Percentiles rank a stretch among this genome's conserved stretches.
Evolutionary conservation across 176 grass and related monocot genomes (phyloP).

Genomic region (Zoysia pacifica): DNA sequence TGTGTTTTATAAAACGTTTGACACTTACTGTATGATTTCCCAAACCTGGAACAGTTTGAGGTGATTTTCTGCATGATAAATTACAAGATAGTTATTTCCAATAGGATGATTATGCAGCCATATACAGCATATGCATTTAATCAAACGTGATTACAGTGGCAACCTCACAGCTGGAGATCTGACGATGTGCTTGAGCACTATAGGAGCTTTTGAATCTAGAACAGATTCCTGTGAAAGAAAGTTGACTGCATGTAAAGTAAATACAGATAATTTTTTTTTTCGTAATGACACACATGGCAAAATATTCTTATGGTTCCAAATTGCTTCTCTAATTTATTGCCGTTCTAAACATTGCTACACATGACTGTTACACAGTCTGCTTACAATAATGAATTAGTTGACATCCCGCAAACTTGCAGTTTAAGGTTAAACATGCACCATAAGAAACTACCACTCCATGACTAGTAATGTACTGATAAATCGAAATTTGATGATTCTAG

Average conservation of each 20-base stretch:
- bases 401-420: conserved; percentile 11
- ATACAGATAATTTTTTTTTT: background rate
- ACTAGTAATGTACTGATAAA: conserved; percentile 18
- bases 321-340: background rate
- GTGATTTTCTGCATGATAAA: conserved; percentile 71
- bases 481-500: conserved; percentile 21
- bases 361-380: conserved; percentile 7
- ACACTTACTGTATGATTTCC: conserved; percentile 47
- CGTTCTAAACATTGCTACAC: background rate
- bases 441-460: background rate
- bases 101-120: conserved; percentile 6
- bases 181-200: conserved; percentile 50
- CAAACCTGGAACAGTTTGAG: conserved; percentile 38
- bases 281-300: conserved; percentile 1
- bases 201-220: conserved; percentile 46
- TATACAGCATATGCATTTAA: conserved; percentile 5
- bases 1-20: conserved; percentile 15
- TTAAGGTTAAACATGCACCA: conserved; percentile 16
- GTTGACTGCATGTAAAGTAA: conserved; percentile 32
- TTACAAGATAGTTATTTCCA: conserved; percentile 39
- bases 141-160: conserved; percentile 34
- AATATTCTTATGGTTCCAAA: conserved; percentile 19
- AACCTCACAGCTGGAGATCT: conserved; percentile 53
- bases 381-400: conserved; percentile 12
- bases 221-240: conserved; percentile 52